Base-by-base conservation (phyloP, 2,329 filamentous ascomycete species). In the Alternaria ethzedia region DNA sequence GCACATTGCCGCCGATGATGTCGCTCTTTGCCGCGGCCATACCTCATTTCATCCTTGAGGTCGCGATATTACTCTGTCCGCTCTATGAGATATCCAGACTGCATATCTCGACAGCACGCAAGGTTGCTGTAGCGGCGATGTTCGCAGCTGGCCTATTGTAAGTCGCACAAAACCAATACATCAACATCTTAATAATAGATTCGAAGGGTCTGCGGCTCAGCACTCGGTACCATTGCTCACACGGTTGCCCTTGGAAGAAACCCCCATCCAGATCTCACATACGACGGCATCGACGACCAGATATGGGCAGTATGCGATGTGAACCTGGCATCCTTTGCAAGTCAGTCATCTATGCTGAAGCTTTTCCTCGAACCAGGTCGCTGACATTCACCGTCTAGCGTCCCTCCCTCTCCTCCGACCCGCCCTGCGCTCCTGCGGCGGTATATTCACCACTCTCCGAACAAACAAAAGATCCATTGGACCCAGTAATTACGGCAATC, bases 271-370 rank as follows among this genome's bases (percentile, higher is more conserved):
- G 71, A 72, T n/a, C 62, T 73, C 9, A 72, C 70, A 6, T 73
- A 61, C 63, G 66, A 73, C 50, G 67, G 62, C 5, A 54, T 72
- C 20, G 60, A 70, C 23, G 67, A 71, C 47, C 69, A 70, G 45
- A 72, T 72, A n/a, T 71, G 70, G 67, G 69, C 69, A 11, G 71
- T 72, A 4, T 72, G 69, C 45, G 71, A 74, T 36, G 69, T 74
- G 20, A 74, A 74, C 23, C 61, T 74, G 5, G 70, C 71, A 9
- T 67, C 61, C 6, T 66, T 72, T 13, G 63, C 68, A 25, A 70
- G 69, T 72, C 17, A 64, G 67, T 59, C n/a, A 21, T 12, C 1
- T 23, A 12, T 12, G 5, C 3, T 7, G 2, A 5, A n/a, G 1
- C 26, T 63, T 10, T 20, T 12, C 26, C 9, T 21, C 17, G 5